phyloP scores from a whole-genome alignment of 73 alveolate genomes.

The Paramecium sonneborni region DNA sequence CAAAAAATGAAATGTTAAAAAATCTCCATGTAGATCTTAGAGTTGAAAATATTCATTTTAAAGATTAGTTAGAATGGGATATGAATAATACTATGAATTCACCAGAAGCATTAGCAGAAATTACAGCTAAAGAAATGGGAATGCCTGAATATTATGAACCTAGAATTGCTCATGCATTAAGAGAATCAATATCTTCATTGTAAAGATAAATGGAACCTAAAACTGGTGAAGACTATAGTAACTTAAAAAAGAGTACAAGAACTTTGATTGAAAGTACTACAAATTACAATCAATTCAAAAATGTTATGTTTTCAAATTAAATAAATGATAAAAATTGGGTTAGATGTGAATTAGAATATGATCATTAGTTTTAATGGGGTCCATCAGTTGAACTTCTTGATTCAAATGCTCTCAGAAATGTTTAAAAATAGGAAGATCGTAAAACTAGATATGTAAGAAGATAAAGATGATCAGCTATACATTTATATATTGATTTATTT shows the following conservation, averaged over 20 bases:
- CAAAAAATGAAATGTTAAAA: constrained; percentile 74
- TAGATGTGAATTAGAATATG: constrained; percentile 39
- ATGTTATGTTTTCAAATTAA: constrained; percentile 45
- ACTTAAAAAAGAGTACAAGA: constrained; percentile 37
- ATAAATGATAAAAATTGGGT: constrained; percentile 41
- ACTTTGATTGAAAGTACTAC: constrained; percentile 41
- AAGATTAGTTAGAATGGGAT: constrained; percentile 96
- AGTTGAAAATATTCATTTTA: constrained; percentile 79
- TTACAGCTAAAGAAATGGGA: constrained; percentile 88
- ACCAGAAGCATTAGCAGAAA: constrained; percentile 92
- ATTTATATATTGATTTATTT: neutral
- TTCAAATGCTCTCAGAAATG: neutral
- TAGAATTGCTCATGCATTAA: constrained; percentile 84
- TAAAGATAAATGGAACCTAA: constrained; percentile 68
- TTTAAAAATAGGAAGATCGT: constrained; percentile 17
- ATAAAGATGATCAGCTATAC: neutral
- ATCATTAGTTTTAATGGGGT: constrained; percentile 6
- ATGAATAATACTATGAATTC: constrained; percentile 88
- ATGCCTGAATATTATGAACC: constrained; percentile 84
- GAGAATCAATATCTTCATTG: constrained; percentile 83
- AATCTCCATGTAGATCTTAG: constrained; percentile 82
- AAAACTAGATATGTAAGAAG: constrained; percentile 55
- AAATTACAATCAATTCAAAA: neutral
- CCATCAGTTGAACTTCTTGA: constrained; percentile 35
- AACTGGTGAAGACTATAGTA: neutral